Conservation (phyloP, 257 asterid species). For the Fraxinus anomala region DNA sequence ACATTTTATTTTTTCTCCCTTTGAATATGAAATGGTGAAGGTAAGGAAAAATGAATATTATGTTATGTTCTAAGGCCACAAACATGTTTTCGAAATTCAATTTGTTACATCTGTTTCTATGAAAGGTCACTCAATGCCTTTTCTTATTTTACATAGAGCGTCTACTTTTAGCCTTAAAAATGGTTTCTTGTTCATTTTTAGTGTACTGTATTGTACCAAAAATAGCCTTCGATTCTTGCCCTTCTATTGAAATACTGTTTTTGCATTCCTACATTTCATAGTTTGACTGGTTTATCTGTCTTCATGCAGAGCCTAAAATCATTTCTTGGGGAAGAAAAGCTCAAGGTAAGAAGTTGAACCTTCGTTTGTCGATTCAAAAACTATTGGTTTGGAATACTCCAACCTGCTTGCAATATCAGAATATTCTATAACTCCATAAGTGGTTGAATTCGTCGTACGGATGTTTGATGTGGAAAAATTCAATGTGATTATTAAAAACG, state of each 20-base stretch:
- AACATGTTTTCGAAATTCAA: neutral
- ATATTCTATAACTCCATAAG: conserved; percentile 3
- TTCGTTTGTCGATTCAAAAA: conserved; percentile 1
- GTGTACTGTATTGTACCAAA: neutral
- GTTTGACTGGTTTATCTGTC: conserved; percentile 26
- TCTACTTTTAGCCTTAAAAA: neutral
- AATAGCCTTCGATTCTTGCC: neutral
- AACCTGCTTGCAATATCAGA: conserved; percentile 5
- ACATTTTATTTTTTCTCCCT: neutral
- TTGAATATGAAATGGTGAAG: neutral
- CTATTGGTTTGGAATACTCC: conserved; percentile 6
- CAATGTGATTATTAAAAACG: neutral
- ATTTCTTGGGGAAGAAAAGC: conserved; percentile 86
- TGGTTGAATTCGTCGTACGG: neutral
- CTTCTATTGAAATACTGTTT: neutral
- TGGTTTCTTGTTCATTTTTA: neutral
- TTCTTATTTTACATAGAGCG: neutral
- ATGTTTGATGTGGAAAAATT: conserved; percentile 15
- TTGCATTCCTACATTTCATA: conserved; percentile 6
- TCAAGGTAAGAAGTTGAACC: conserved; percentile 56
- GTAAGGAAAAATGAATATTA: neutral
- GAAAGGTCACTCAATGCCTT: neutral
- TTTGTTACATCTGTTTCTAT: neutral
- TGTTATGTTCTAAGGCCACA: neutral
- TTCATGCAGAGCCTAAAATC: conserved; percentile 80